Conservation (phyloP, 257 asterid species). For the Echites panduratus region DNA sequence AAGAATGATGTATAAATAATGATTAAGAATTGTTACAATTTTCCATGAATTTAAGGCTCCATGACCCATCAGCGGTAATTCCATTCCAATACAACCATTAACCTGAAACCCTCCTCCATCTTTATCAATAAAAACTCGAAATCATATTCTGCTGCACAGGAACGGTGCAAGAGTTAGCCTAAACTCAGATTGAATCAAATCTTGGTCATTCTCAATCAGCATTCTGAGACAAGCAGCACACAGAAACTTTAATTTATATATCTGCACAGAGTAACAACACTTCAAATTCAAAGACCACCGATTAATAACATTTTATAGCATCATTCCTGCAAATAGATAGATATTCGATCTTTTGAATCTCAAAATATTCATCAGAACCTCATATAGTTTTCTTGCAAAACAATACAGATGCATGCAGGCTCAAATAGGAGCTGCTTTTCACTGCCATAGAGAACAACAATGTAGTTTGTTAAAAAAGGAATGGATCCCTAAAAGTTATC, state of each 20-base stretch:
- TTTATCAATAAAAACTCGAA: not conserved
- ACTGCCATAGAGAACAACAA: not conserved
- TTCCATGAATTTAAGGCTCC: not conserved
- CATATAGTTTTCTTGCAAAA: not conserved
- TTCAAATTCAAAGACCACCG: not conserved
- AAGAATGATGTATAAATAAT: not conserved
- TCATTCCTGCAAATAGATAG: not conserved
- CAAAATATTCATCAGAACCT: not conserved
- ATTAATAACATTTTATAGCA: not conserved
- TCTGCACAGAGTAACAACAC: not conserved
- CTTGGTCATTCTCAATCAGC: slow-evolving; percentile 3
- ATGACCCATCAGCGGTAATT: not conserved
- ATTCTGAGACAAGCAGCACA: slow-evolving; percentile 7
- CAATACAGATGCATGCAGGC: too few relatives aligned
- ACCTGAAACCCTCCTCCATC: not conserved
- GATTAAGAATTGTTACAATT: not conserved
- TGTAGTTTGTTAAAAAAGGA: not conserved
- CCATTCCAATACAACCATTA: not conserved
- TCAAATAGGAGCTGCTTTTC: not conserved
- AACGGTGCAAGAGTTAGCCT: not conserved
- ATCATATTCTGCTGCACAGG: not conserved
- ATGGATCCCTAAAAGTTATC: not conserved
- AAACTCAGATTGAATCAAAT: not conserved
- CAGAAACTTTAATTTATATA: not conserved
- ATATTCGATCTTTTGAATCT: not conserved